Evolutionary conservation across 495 filamentous ascomycete genomes (phyloP), one percentile per base, ranked within the genome.

Genomic region (Hyaloscypha finlandica): DNA sequence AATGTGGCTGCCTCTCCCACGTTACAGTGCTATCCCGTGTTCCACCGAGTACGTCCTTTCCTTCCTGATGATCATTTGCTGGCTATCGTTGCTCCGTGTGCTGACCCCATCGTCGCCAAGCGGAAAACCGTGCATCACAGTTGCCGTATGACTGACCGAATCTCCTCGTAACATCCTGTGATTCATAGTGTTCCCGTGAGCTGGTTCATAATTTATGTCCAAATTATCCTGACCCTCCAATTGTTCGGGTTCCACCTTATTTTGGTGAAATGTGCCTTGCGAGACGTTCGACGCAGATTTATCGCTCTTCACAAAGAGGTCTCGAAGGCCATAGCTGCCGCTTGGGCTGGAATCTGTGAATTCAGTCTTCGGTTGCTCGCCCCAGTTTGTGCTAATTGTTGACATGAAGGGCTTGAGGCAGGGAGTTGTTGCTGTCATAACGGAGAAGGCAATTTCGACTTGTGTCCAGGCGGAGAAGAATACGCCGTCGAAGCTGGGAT

Each of bases 361-460:
- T 37, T 60, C 58, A 9, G 58, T 37, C n/a, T 60, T 60, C 32
- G 58, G 58, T 42, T 37, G 31, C 33, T 60, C 58, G 33, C 58
- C 58, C 58, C 58, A 60, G 33, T 60, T 60, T 60, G 58, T 60
- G 33, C 58, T 60, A n/a, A 60, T 60, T 60, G 80, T 78, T 30
- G 74, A 74, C 77, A 84, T 81, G 66, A 83, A 84, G 0, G 81
- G 81, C 6, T 80, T 77, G 16, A 84, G 75, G 61, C 79, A 83
- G 71, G 82, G 79, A 35, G 79, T 76, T 35, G 76, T 81, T 73
- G 75, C 79, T 8, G 80, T 74, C 33, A 80, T 73, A 11, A 84
- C 74, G 57, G 76, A 74, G 65, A 79, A 80, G 68, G 78, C 69
- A 2, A 83, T 58, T 63, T 78, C 75, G 30, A 78, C 74, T 67